Evolutionary conservation across 768 basidiomycete species (phyloP), one percentile per base, ranked within the genome.

Genomic region (Hygrophoropsis aurantiaca): DNA sequence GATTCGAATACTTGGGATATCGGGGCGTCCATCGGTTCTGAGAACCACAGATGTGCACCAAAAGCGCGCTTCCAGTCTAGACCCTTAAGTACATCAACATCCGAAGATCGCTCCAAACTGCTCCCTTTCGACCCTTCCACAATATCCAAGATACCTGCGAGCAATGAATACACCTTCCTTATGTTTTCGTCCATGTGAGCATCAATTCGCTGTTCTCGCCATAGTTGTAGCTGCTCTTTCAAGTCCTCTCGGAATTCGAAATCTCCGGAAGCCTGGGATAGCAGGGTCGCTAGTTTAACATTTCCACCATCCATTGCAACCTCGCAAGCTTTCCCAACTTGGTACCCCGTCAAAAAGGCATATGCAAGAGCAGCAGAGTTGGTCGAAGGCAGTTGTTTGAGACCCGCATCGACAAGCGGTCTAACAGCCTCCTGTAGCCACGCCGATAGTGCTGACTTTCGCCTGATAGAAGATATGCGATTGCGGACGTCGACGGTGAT

Each of bases 41-140:
- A 83, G 62, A 85, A 97, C 97, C 97, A 99, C 25, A 98, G 69
- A 51, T 85, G 85, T 36, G 97, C 69, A 2, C 91, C 97, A 60
- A 98, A 90, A 1, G 85, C 85, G 16, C 93, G 82, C 64, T 93
- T 94, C 97, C 97, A 99, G 61, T 97, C 94, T 44, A 97, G 66
- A 0, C 81, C 87, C 43, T 83, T 71, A 15, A 82, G 73, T 4
- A 97, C 72, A 46, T 80, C 71, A 21, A 90, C 59, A 46, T 85
- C 82, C 11, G 72, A 62, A 59, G 74, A 75, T 38, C 78, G 79
- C 53, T 75, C 73, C 19, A 76, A 55, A 15, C 78, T 80, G 21
- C 72, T 71, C 3, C 78, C 78, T 50, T 68, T 74, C 41, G 73
- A 77, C 24, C 77, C 82, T 36, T 78, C 74, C 9, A 85, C 72